Conservation (phyloP, 352 stramenopile species). For the Halophytophthora polymorphica region DNA sequence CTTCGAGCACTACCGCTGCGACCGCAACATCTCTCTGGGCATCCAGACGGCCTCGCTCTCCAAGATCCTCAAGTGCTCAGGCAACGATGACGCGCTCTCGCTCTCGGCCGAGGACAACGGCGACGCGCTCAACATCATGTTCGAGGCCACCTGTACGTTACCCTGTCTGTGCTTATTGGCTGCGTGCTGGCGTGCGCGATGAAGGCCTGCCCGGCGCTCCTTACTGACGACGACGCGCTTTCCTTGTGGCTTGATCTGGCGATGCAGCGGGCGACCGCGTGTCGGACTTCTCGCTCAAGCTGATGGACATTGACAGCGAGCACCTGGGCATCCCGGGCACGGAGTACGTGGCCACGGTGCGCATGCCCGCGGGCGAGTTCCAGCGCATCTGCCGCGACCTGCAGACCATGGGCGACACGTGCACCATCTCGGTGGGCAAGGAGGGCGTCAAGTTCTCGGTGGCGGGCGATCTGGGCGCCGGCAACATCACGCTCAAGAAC, state of each 20-base stretch:
- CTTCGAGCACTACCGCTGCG: slow-evolving; percentile 99
- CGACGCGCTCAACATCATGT: slow-evolving; percentile 97
- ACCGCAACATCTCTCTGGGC: slow-evolving; percentile 96
- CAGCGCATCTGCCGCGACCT: slow-evolving; percentile 98
- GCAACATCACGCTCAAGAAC: slow-evolving; percentile 94
- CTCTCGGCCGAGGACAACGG: slow-evolving; percentile 97
- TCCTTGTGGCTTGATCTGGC: slow-evolving; percentile 8
- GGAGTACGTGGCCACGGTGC: slow-evolving; percentile 95
- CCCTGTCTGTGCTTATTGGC: slow-evolving; percentile 58
- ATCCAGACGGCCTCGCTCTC: slow-evolving; percentile 97
- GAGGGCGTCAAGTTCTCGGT: slow-evolving; percentile 98
- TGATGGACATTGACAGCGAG: slow-evolving; percentile 99
- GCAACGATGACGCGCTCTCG: slow-evolving; percentile 97
- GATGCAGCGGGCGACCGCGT: slow-evolving; percentile 85
- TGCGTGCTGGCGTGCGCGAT: no score
- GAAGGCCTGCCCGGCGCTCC: no score
- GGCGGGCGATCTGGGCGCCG: slow-evolving; percentile 94
- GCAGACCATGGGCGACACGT: slow-evolving; percentile 98
- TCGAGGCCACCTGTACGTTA: slow-evolving; percentile 92
- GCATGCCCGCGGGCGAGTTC: slow-evolving; percentile 96
- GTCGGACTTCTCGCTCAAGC: slow-evolving; percentile 98
- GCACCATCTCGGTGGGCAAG: slow-evolving; percentile 95
- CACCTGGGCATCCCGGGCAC: slow-evolving; percentile 98
- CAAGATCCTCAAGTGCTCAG: slow-evolving; percentile 99
- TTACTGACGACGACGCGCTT: no score